Percentiles rank a stretch among this genome's conserved stretches.
Evolutionary conservation across 768 basidiomycete species (phyloP).

Genomic region (Leccinum rimulosum): DNA sequence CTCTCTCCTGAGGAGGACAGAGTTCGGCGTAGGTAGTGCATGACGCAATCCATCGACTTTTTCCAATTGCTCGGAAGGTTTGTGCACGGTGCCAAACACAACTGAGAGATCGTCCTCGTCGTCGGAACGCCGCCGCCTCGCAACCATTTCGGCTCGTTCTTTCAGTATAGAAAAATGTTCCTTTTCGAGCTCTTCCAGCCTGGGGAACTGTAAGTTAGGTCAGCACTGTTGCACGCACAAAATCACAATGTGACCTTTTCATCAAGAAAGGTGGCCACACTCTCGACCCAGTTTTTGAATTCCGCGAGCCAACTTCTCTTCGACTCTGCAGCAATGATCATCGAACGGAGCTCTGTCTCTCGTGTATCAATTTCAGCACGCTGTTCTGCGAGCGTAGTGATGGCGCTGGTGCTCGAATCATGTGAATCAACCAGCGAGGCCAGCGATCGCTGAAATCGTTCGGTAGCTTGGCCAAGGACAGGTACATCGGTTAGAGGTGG

Average conservation of each 20-base stretch:
- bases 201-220: constrained; percentile 55
- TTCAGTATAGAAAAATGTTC: constrained; percentile 70
- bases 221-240: neutral
- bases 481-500: constrained; percentile 65
- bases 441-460: constrained; percentile 59
- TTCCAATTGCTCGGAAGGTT: constrained; percentile 33
- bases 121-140: constrained; percentile 66
- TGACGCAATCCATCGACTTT: constrained; percentile 66
- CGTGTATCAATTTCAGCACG: constrained; percentile 60
- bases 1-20: constrained; percentile 46
- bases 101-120: constrained; percentile 76
- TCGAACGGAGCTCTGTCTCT: constrained; percentile 70
- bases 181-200: constrained; percentile 73
- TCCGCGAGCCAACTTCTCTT: constrained; percentile 81
- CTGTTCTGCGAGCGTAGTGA: constrained; percentile 60
- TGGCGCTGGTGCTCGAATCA: constrained; percentile 52
- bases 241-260: constrained; percentile 60
- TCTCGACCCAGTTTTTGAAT: constrained; percentile 80
- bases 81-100: constrained; percentile 57
- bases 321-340: constrained; percentile 70
- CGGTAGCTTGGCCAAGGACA: constrained; percentile 56
- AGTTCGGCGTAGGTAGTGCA: constrained; percentile 43
- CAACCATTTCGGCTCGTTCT: constrained; percentile 70
- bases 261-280: constrained; percentile 81
- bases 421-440: constrained; percentile 66